Percentiles rank a stretch among this genome's conserved stretches.
phyloP scores from a whole-genome alignment of 805 yeast genomes.

The Yarrowia osloensis region DNA sequence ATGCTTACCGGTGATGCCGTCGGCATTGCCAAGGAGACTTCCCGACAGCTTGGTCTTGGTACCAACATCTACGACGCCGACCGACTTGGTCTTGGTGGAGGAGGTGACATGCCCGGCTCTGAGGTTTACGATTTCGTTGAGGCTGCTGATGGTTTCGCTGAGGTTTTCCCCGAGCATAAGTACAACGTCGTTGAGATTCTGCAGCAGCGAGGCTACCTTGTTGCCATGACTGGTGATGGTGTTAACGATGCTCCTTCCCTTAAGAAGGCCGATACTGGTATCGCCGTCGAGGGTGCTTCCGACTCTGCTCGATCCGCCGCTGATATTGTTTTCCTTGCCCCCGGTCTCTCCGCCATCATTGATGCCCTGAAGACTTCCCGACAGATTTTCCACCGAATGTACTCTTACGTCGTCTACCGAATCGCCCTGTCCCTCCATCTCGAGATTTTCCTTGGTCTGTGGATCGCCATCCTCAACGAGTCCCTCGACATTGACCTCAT shows the following conservation, averaged over 20 bases:
- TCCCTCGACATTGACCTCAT: conserved; percentile 86
- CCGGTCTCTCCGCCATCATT: conserved; percentile 62
- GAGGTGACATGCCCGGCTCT: conserved; percentile 65
- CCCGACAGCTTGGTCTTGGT: conserved; percentile 96
- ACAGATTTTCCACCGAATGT: conserved; percentile 99
- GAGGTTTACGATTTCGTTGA: conserved; percentile 68
- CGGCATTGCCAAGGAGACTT: conserved; percentile 97
- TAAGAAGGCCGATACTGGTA: conserved; percentile 82
- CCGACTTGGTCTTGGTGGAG: conserved; percentile 86
- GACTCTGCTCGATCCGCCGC: conserved; percentile 52
- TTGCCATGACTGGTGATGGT: conserved; percentile 73
- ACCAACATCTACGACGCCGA: conserved; percentile 96
- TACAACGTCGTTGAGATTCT: conserved; percentile 66
- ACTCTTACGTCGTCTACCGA: conserved; percentile 97
- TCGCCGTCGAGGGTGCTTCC: conserved; percentile 63
- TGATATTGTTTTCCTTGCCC: conserved; percentile 53
- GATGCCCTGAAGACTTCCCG: conserved; percentile 82
- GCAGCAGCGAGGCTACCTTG: conserved; percentile 64
- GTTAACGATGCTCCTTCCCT: conserved; percentile 69
- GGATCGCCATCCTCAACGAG: conserved; percentile 91
- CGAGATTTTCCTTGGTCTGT: conserved; percentile 91
- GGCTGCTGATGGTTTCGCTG: conserved; percentile 94
- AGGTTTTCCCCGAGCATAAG: conserved; percentile 69
- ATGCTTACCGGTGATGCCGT: conserved; percentile 99
- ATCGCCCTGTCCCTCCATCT: conserved; percentile 92